Evolutionary conservation across 2,329 filamentous ascomycete species (phyloP), one percentile per base, ranked within the genome.

Genomic region (Epichloe brachyelytri): DNA sequence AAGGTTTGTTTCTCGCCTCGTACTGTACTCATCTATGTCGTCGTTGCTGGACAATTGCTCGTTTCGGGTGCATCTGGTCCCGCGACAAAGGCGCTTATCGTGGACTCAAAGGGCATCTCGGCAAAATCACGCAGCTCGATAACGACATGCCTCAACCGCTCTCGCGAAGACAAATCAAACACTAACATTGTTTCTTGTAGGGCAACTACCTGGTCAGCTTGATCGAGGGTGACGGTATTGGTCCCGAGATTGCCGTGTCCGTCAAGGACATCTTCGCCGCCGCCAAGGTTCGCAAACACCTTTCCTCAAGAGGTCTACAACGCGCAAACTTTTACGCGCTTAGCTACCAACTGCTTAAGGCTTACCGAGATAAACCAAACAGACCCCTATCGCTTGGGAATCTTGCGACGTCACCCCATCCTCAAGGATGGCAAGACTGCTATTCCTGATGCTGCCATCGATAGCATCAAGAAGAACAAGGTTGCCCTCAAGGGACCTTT

Each of bases 211-310:
- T 87, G 53, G 93, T 98, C 65, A 91, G 88, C 63, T 78, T 98
- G 73, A 98, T 98, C 60, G 94, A 98, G 79, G 93, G 94, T 73
- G 94, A 98, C 67, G 93, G 93, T 69, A 98, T 98, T 69, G 93
- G 93, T 55, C 93, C 93, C 58, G 91, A 98, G 76, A 98, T 98
- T 68, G 83, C 93, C 59, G 84, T 95, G 73, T 94, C 93, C 48
- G 90, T 98, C 66, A 98, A 97, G 82, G 88, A 96, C 71, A 98
- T 98, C 73, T 98, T 96, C 76, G 79, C 83, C 64, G 93, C 93
- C 63, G 93, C 93, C 63, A 87, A 94, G 71, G 91, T 95, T 75
- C 56, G 75, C 37, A 43, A 43, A 39, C 30, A 22, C 45, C 48
- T 43, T 26, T 17, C 14, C 12, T 34, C 43, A 22, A 20, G 26